Percentiles rank a stretch among this genome's conserved stretches.
Evolutionary conservation across 2,329 filamentous ascomycete species (phyloP).

Genomic region (Hymenoscyphus fraxineus): DNA sequence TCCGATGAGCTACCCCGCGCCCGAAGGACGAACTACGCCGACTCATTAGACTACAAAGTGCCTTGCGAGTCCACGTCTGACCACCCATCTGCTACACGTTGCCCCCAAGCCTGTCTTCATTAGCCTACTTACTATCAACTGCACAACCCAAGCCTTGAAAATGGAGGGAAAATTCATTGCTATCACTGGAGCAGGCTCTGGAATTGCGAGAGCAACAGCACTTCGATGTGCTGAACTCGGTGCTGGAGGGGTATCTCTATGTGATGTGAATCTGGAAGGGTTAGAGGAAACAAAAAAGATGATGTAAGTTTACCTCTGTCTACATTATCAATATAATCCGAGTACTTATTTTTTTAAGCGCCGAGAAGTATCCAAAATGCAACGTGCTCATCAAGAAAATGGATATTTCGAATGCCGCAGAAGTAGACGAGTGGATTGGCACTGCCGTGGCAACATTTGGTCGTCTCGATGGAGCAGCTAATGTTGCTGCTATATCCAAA

Average conservation of each 20-base stretch:
- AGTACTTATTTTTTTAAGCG: background rate
- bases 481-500: slow-evolving; percentile 24
- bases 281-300: slow-evolving; percentile 6
- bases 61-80: too few species aligned
- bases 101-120: too few species aligned
- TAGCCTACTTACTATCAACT: background rate
- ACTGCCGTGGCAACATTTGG: slow-evolving; percentile 35
- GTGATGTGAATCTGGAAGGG: slow-evolving; percentile 14
- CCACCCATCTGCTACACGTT: too few species aligned
- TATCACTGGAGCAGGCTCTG: slow-evolving; percentile 16
- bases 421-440: slow-evolving; percentile 36
- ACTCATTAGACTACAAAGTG: too few species aligned
- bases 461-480: slow-evolving; percentile 36
- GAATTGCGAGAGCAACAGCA: slow-evolving; percentile 17
- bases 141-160: background rate
- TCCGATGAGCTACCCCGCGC: too few species aligned
- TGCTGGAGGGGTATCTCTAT: slow-evolving; percentile 12
- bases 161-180: slow-evolving; percentile 14
- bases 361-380: slow-evolving; percentile 8
- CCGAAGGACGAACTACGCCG: too few species aligned
- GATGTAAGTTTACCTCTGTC: background rate
- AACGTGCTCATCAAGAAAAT: slow-evolving; percentile 19
- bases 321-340: background rate
- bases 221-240: slow-evolving; percentile 16
- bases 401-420: slow-evolving; percentile 28